phyloP scores from a whole-genome alignment of 768 basidiomycete species.

The Collybia nuda region DNA sequence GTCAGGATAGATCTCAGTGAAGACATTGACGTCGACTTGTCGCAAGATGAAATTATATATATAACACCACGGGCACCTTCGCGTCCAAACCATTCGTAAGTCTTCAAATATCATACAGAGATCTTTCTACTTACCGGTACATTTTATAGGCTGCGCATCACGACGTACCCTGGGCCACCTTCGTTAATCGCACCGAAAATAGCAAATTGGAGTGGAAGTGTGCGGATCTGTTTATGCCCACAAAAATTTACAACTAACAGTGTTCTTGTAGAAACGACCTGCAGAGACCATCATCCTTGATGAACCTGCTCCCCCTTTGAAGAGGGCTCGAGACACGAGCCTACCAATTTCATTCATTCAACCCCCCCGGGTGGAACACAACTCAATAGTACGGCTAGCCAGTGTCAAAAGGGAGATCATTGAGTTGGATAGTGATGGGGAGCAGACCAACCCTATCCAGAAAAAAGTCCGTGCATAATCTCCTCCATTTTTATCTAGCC shows the following conservation, averaged over 20 bases:
- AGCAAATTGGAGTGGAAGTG: not conserved
- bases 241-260: not conserved
- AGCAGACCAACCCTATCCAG: slow-evolving; percentile 2
- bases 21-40: slow-evolving; percentile 1
- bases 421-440: slow-evolving; percentile 16
- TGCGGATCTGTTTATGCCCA: not conserved
- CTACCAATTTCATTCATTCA: not conserved
- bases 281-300: not conserved
- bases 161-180: not conserved
- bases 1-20: not conserved
- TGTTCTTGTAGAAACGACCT: not conserved
- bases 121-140: not conserved
- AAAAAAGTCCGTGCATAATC: slow-evolving; percentile 9
- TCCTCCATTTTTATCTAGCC: too few relatives aligned
- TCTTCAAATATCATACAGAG: too few relatives aligned
- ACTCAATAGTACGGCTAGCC: not conserved
- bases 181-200: not conserved
- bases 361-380: not conserved
- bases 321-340: not conserved
- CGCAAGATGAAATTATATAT: not conserved
- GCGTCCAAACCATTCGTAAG: not conserved
- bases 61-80: not conserved
- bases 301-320: not conserved
- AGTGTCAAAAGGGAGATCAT: slow-evolving; percentile 1
- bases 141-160: not conserved